These are phyloP conservation scores for Botrytis sinoallii DNA, from an alignment of 2,329 filamentous ascomycete genomes.

Conservation along the genomic window DNA sequence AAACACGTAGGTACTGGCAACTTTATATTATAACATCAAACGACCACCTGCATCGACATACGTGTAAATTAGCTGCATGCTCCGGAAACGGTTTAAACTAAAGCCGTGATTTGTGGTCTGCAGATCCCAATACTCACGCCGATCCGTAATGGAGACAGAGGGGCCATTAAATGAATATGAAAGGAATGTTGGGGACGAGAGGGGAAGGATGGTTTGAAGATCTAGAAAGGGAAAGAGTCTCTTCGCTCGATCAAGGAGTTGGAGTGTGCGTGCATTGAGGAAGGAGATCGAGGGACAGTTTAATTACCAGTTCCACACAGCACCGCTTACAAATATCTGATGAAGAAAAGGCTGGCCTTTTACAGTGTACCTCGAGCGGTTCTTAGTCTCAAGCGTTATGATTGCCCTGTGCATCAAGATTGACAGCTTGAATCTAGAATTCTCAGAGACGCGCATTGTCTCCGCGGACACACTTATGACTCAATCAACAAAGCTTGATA, in stretches of 20 bases:
- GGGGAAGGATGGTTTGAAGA: background rate
- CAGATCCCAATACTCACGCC: background rate
- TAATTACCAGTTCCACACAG: background rate
- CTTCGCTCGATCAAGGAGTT: background rate
- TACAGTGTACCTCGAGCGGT: background rate
- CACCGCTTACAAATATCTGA: background rate
- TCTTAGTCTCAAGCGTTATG: background rate
- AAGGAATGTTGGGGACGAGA: background rate
- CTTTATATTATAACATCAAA: background rate
- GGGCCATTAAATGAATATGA: background rate
- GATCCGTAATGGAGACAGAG: background rate
- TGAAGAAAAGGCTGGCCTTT: background rate
- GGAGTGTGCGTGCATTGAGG: background rate
- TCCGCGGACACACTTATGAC: background rate
- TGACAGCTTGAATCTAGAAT: background rate
- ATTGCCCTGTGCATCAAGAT: background rate
- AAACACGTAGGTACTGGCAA: background rate
- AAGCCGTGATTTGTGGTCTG: background rate
- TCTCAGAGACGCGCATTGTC: background rate
- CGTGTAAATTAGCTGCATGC: background rate
- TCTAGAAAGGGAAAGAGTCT: background rate
- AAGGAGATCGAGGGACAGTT: background rate
- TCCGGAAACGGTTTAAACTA: background rate
- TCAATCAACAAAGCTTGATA: background rate
- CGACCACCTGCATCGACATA: background rate